Evolutionary conservation across 768 basidiomycete species (phyloP).

Genomic region (Mycena floridula): DNA sequence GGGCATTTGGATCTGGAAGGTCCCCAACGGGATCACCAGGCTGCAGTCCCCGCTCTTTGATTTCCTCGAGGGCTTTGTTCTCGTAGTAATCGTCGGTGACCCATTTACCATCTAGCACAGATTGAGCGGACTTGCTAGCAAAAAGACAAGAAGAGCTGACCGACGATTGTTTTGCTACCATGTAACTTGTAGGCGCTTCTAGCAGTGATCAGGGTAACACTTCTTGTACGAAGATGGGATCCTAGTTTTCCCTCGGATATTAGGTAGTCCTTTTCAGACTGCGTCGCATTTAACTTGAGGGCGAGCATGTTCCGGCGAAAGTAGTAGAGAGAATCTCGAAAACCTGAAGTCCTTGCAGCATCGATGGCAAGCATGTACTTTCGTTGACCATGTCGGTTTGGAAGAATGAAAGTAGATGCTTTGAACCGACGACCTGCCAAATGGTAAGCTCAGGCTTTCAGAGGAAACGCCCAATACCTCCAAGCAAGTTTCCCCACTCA

Average conservation of each 20-base stretch:
- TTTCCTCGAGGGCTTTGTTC: constrained; percentile 70
- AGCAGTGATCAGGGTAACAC: constrained; percentile 90
- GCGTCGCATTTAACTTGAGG: constrained; percentile 85
- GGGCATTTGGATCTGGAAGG: constrained; percentile 65
- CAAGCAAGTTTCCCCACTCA: constrained; percentile 72
- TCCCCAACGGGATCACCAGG: constrained; percentile 81
- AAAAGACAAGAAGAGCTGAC: constrained; percentile 35
- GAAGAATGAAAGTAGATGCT: constrained; percentile 81
- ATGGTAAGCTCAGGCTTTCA: not conserved
- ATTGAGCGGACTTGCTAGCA: not conserved
- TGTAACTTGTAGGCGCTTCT: constrained; percentile 92
- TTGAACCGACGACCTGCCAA: constrained; percentile 78
- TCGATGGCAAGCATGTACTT: constrained; percentile 97
- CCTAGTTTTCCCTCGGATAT: constrained; percentile 86
- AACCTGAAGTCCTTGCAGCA: constrained; percentile 92
- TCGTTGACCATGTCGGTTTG: constrained; percentile 76
- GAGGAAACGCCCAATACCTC: constrained; percentile 48
- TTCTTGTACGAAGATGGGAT: constrained; percentile 82
- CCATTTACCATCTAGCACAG: constrained; percentile 74
- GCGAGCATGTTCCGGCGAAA: constrained; percentile 89
- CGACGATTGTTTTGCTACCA: constrained; percentile 84
- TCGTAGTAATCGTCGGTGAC: constrained; percentile 97
- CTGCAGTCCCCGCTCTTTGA: constrained; percentile 74
- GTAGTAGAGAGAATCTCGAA: constrained; percentile 96
- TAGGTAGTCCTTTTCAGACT: constrained; percentile 88